Evolutionary conservation across 2,329 filamentous ascomycete species (phyloP).

Genomic region (Sporothrix protearum): DNA sequence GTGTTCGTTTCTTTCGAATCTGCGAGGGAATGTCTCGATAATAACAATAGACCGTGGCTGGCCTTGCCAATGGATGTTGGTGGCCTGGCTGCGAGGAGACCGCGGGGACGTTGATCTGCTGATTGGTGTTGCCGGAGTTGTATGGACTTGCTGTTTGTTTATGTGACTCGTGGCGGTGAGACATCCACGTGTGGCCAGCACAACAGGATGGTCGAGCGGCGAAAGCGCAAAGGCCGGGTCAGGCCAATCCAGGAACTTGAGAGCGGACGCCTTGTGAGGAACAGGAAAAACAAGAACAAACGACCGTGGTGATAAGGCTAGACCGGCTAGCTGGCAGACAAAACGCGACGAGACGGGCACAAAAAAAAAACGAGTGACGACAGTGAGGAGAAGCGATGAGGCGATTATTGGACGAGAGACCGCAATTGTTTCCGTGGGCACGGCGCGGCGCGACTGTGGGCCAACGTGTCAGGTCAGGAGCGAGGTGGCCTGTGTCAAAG

Average conservation of each 20-base stretch:
- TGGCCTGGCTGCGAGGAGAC: background rate
- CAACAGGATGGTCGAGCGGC: background rate
- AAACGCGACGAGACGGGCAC: background rate
- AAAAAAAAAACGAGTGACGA: conserved; percentile 4
- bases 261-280: background rate
- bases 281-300: background rate
- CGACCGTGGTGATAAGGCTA: background rate
- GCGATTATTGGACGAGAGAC: conserved; percentile 15
- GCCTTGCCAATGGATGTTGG: background rate
- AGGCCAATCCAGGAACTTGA: background rate
- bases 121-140: background rate
- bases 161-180: conserved; percentile 22
- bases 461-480: background rate
- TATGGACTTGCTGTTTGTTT: background rate
- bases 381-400: background rate
- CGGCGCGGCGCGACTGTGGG: conserved; percentile 17
- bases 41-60: background rate
- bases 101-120: background rate
- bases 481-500: background rate
- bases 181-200: conserved; percentile 22
- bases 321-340: conserved; percentile 13
- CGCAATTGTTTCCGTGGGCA: conserved; percentile 9
- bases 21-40: background rate
- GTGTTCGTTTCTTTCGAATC: background rate
- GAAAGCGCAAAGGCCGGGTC: background rate